Evolutionary conservation across 164 flowering plant species (phyloP).

Genomic region (Magnolia changhungtana): DNA sequence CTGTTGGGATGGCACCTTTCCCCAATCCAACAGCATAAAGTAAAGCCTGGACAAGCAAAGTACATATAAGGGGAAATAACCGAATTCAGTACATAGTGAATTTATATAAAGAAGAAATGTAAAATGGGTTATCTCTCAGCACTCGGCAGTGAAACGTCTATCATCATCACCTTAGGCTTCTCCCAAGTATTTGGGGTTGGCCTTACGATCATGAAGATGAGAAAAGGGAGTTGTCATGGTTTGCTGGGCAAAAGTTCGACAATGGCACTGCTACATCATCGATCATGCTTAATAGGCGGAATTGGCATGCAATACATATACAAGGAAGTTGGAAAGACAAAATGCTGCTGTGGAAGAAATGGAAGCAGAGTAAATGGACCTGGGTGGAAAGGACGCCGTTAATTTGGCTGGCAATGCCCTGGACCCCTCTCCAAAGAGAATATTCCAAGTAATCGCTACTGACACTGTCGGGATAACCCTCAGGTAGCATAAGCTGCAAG

Average conservation of each 20-base stretch:
- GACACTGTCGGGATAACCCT: conserved; percentile 83
- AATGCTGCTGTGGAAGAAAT: neutral
- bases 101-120: neutral
- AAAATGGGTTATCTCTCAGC: too few species aligned
- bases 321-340: neutral
- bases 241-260: too few species aligned
- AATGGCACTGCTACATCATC: too few species aligned
- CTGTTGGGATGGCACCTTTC: conserved; percentile 94
- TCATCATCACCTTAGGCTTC: too few species aligned
- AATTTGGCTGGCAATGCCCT: conserved; percentile 90
- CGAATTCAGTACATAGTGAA: neutral
- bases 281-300: neutral
- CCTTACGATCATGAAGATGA: too few species aligned
- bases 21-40: conserved; percentile 98
- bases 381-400: conserved; percentile 92
- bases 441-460: conserved; percentile 89
- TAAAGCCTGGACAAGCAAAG: conserved; percentile 48
- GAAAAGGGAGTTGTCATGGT: too few species aligned
- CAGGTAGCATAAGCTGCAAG: conserved; percentile 65
- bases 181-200: too few species aligned
- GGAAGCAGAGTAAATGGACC: conserved; percentile 27
- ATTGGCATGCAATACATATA: too few species aligned
- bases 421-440: conserved; percentile 93
- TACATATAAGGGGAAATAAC: neutral
- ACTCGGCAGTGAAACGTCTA: too few species aligned